Percentiles rank a stretch among this genome's conserved stretches.
These are phyloP conservation scores for Exophiala sideris DNA, from an alignment of 2,329 filamentous ascomycete species.

Conservation along the genomic window DNA sequence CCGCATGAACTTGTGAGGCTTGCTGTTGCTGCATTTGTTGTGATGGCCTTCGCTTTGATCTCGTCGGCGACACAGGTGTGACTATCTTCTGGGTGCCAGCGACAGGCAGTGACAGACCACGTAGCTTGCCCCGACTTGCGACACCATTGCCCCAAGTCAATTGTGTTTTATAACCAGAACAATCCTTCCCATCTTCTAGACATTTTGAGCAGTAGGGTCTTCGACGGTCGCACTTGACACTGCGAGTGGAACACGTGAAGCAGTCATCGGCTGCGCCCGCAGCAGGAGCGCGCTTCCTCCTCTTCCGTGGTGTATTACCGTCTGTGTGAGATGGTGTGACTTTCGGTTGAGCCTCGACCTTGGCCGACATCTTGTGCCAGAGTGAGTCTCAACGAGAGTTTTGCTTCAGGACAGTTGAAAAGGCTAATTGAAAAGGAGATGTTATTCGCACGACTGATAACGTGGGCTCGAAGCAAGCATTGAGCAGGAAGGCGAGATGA, in stretches of 20 bases:
- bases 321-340: conserved; percentile 4
- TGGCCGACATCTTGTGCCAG: conserved; percentile 9
- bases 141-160: conserved; percentile 96
- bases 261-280: conserved; percentile 92
- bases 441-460: neutral
- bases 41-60: conserved; percentile 15
- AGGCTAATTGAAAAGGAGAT: neutral
- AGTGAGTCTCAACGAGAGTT: neutral
- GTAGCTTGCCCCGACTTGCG: conserved; percentile 89
- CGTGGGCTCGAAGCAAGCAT: no score
- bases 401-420: neutral
- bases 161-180: conserved; percentile 93
- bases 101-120: conserved; percentile 74
- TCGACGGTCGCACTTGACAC: conserved; percentile 81
- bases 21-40: conserved; percentile 3
- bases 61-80: conserved; percentile 6
- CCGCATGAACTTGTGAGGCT: neutral
- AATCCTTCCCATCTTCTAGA: conserved; percentile 85
- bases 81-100: conserved; percentile 41
- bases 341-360: conserved; percentile 2
- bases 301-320: conserved; percentile 49
- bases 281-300: conserved; percentile 81
- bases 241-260: conserved; percentile 84
- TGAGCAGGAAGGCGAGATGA: no score
- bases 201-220: conserved; percentile 94